A percentile compares a stretch with the other conserved stretches of the same genome.
Conservation (phyloP, 495 filamentous ascomycete species). For the Amniculicola lignicola region DNA sequence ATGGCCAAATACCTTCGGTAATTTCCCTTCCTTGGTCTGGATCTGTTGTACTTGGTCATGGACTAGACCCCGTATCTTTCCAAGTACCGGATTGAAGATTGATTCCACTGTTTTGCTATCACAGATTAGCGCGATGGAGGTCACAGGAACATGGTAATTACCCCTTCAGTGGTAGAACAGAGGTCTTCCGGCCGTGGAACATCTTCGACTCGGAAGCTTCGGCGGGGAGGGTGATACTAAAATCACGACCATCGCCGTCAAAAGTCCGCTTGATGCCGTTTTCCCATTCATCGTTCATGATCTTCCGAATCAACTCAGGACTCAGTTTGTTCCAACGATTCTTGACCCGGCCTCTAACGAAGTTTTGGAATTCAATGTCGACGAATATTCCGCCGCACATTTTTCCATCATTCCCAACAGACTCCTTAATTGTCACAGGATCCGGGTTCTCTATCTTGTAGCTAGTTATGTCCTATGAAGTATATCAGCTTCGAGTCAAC, state of each 20-base stretch:
- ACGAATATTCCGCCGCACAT: constrained; percentile 24
- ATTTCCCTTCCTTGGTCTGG: neutral
- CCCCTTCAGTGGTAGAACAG: neutral
- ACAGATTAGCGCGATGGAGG: neutral
- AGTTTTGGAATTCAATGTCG: constrained; percentile 19
- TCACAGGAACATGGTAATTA: neutral
- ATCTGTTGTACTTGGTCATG: constrained; percentile 8
- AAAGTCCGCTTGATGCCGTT: constrained; percentile 24
- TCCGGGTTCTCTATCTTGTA: constrained; percentile 17
- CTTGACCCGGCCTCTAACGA: neutral
- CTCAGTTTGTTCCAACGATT: constrained; percentile 10
- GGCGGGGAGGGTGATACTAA: neutral
- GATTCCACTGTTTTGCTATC: neutral
- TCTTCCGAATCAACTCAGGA: neutral
- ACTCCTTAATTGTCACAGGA: constrained; percentile 17
- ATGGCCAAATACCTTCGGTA: constrained; percentile 12
- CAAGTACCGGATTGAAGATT: constrained; percentile 3
- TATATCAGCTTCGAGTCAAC: neutral
- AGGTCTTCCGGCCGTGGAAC: neutral
- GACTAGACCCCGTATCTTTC: constrained; percentile 3
- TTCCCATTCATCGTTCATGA: constrained; percentile 29
- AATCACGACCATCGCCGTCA: neutral
- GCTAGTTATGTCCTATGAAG: constrained; percentile 14
- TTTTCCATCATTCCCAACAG: constrained; percentile 16
- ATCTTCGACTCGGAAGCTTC: neutral